phyloP scores from a whole-genome alignment of 2,329 filamentous ascomycete species.

The Xylaria sp. region DNA sequence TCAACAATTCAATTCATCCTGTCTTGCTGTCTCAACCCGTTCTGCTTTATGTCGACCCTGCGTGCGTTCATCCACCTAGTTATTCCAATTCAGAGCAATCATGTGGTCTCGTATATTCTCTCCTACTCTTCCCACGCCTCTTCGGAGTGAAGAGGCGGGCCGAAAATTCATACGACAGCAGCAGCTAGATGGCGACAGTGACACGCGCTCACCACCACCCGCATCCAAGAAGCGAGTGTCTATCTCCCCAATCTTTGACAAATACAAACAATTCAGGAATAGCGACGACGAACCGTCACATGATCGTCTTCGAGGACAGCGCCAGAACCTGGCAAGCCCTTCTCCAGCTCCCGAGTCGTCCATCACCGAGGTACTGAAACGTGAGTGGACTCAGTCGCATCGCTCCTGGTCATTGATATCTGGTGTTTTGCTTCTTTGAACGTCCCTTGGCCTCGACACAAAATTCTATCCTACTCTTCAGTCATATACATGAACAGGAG shows the following conservation, averaged over 20 bases:
- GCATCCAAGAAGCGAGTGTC: conserved; percentile 19
- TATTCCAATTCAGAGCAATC: neutral
- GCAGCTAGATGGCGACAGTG: conserved; percentile 14
- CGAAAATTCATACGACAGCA: conserved; percentile 6
- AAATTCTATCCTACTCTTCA: neutral
- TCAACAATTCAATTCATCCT: neutral
- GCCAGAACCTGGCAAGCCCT: conserved; percentile 6
- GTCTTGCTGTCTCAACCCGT: neutral
- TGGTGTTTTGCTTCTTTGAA: neutral
- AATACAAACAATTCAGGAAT: conserved; percentile 10
- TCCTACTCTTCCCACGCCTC: conserved; percentile 14
- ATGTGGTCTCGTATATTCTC: conserved; percentile 14
- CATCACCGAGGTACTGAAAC: conserved; percentile 19
- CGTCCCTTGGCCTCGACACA: neutral
- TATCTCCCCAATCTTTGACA: conserved; percentile 22
- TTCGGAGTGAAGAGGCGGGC: conserved; percentile 2
- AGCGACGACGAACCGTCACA: conserved; percentile 10
- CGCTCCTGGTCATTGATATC: neutral
- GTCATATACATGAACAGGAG: neutral
- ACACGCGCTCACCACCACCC: conserved; percentile 6
- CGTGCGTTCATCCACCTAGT: neutral
- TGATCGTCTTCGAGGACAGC: conserved; percentile 5
- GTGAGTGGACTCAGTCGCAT: conserved; percentile 11
- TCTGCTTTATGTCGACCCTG: neutral
- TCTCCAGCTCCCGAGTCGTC: conserved; percentile 20